phyloP scores from a whole-genome alignment of 805 yeast genomes.

The Starmerella geochares region DNA sequence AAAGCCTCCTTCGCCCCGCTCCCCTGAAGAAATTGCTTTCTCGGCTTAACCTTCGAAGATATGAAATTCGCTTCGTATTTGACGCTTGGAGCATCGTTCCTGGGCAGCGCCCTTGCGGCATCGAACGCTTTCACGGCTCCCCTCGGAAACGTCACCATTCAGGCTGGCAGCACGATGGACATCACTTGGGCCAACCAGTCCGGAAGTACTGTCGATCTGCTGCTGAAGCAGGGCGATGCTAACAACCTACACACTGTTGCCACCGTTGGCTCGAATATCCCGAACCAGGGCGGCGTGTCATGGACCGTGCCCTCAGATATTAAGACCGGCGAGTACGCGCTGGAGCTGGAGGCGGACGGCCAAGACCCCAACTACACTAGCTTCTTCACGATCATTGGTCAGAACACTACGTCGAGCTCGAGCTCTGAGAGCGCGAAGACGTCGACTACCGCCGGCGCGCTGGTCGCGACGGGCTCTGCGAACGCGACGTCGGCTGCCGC shows the following conservation, averaged over 20 bases:
- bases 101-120: constrained; percentile 21
- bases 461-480: constrained; percentile 13
- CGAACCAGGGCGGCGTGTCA: constrained; percentile 33
- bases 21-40: background rate
- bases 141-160: constrained; percentile 25
- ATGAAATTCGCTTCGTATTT: constrained; percentile 7
- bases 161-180: constrained; percentile 29
- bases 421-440: constrained; percentile 12
- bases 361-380: constrained; percentile 33
- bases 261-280: constrained; percentile 30
- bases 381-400: constrained; percentile 27
- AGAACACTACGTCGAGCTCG: constrained; percentile 19
- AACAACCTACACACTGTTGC: constrained; percentile 29
- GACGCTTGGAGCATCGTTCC: constrained; percentile 10
- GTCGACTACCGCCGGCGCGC: constrained; percentile 14
- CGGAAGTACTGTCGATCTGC: constrained; percentile 30
- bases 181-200: constrained; percentile 31
- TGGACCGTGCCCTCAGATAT: constrained; percentile 33
- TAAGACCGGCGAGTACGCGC: constrained; percentile 31
- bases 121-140: constrained; percentile 32
- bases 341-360: constrained; percentile 27
- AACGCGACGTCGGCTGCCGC: constrained; percentile 12
- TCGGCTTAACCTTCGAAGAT: background rate
- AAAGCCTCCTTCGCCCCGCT: background rate
- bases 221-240: constrained; percentile 30